Evolutionary conservation across 2,329 filamentous ascomycete genomes (phyloP), one percentile per base, ranked within the genome.

Genomic region (Epichloe sibirici): DNA sequence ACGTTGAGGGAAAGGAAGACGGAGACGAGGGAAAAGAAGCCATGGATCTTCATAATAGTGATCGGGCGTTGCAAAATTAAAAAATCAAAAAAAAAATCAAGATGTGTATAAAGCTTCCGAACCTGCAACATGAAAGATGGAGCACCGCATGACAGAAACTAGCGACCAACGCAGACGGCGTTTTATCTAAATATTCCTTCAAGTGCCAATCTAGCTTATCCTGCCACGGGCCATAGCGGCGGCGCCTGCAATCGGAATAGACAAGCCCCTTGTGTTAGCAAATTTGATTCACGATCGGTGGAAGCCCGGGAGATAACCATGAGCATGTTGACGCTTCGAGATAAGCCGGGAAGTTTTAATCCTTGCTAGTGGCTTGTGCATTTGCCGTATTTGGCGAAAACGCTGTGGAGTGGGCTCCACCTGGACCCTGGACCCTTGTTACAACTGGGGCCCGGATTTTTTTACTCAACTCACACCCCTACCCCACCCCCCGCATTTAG

Each of bases 321-420:
- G 13, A 5, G 12, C n/a, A 13, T 39, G 37, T 39, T 39, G 37
- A 39, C 37, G 37, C 12, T 39, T 39, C 37, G 37, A n/a, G 37
- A n/a, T 39, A n/a, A 13, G 12, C 7, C n/a, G 13, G n/a, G n/a
- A 11, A 39, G 37, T 39, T 39, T n/a, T n/a, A 6, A 31, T 5
- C 11, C 13, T 2, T 39, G 13, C 2, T 39, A 39, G 37, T 4
- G 12, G 37, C 3, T n/a, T n/a, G 37, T 39, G 12, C 7, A n/a
- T 1, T 39, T 39, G n/a, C 37, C 13, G 78, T 88, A 1, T 77
- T 87, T 25, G 84, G 84, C 38, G 84, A 78, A 84, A 82, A 31
- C 67, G 79, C 85, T 46, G 85, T 85, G 0, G 71, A 76, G 13
- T 88, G 84, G 84, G 75, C 88, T 13, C 74, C 87, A 65, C 17